Evolutionary conservation across 179 eudicot genomes (phyloP), one percentile per base, ranked within the genome.

Genomic region (Sideroxylon spinosum): DNA sequence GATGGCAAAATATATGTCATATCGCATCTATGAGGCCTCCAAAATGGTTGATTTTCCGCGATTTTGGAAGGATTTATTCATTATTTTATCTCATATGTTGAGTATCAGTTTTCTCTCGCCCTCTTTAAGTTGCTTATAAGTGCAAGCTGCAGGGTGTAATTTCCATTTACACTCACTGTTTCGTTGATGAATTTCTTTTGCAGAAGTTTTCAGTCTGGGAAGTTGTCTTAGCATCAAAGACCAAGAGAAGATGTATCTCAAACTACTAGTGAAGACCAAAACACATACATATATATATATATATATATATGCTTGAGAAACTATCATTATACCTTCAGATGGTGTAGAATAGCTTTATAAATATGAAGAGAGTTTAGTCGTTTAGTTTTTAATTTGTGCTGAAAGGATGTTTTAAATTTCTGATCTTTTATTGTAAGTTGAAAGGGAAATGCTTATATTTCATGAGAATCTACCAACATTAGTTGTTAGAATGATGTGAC

Each of bases 171-270:
- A 60, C 62, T 22, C 57, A 13, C 65, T 73, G 76, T 29, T 73
- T 56, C 26, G 6, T 73, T n/a, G 26, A 19, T 32, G 6, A 29
- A 8, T 56, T 56, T 23, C 23, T 73, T 19, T 64, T 32, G 52
- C 65, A 73, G 76, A 73, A 28, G 76, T 57, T 73, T 73, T 29
- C 57, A 52, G 25, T 55, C 65, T 37, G 65, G 50, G 65, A 25
- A 52, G 46, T 71, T 53, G 29, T 46, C 76, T 28, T 57, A 3
- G 50, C 9, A 37, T 6, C 75, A 11, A 26, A 50, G 63, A 16
- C 16, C 62, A 8, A 53, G 57, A 50, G 74, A 71, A 23, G 75
- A 72, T 26, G 53, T 23, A 19, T 9, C 16, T 9, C 56, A 55
- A 49, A 72, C 16, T 16, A 22, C 16, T 53, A 53, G 23, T 52